Evolutionary conservation across 2,329 filamentous ascomycete genomes (phyloP), one percentile per base, ranked within the genome.

Genomic region (Fusarium albidum): DNA sequence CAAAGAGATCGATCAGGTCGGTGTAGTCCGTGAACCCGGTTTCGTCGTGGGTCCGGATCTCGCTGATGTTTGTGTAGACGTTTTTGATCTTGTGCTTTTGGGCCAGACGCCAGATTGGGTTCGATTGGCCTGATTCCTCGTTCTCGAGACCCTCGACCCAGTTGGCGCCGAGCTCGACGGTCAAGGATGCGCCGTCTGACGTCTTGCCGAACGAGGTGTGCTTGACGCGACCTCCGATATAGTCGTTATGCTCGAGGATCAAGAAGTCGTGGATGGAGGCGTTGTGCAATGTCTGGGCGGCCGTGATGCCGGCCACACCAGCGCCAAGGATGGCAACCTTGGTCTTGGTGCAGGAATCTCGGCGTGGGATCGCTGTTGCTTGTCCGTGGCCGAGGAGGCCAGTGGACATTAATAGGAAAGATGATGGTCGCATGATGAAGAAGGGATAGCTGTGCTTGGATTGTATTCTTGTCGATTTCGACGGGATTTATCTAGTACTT

Each of bases 81-180:
- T 82, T 88, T 2, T 73, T 72, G 9, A 89, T 58, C 0, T 79
- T 72, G 60, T 85, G 79, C 64, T 88, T 86, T 69, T 87, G 79
- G 1, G 81, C 80, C 66, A 87, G 68, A 0, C 77, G 80, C 83
- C 84, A 88, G 38, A 89, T 81, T 0, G 86, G 87, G 42, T 89
- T 87, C 40, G 84, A n/a, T n/a, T n/a, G n/a, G n/a, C n/a, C n/a
- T n/a, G n/a, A n/a, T n/a, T n/a, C n/a, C n/a, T n/a, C 80, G 28
- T 63, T 59, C n/a, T 49, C 51, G 8, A 59, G 47, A 1, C 55
- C 63, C 6, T 72, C 67, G 0, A 79, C 68, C 87, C 87, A 90
- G 57, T 90, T 90, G 7, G 87, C 87, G 3, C 87, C 87, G 1
- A 87, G 72, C 67, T 90, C 87, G 9, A 90, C 75, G 0, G 75